Evolutionary conservation across 352 stramenopile species (phyloP).

Genomic region (Pythium inflatum): DNA sequence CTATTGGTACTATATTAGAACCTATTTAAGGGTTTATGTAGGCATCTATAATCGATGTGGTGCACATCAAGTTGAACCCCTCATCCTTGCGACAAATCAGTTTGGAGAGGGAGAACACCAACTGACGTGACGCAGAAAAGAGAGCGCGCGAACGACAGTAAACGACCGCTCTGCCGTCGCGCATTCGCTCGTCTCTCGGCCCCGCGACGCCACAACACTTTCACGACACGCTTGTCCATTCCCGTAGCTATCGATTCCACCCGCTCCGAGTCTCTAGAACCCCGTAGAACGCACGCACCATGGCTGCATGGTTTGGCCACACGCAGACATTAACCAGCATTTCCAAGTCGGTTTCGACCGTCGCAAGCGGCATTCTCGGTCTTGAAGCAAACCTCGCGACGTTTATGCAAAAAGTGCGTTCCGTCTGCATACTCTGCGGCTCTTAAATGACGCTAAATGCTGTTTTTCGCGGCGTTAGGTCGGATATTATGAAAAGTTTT

Average conservation of each 20-base stretch:
- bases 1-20: no score
- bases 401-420: conserved; percentile 83
- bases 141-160: not conserved
- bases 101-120: conserved; percentile 24
- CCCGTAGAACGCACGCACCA: conserved; percentile 27
- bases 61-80: conserved; percentile 30
- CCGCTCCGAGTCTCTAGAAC: not conserved
- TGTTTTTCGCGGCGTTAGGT: conserved; percentile 44
- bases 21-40: no score
- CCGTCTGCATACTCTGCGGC: no score
- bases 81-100: conserved; percentile 15
- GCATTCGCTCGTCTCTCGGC: no score
- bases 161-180: no score
- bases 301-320: conserved; percentile 81
- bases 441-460: not conserved
- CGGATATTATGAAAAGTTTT: conserved; percentile 85
- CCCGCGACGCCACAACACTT: not conserved
- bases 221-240: not conserved
- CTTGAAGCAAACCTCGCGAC: conserved; percentile 79
- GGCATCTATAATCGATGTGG: conserved; percentile 20
- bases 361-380: conserved; percentile 66
- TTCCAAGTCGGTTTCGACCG: conserved; percentile 80
- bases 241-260: not conserved
- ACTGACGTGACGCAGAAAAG: conserved; percentile 7
- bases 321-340: conserved; percentile 85